Conservation (phyloP, 148 eudicot genomes). For the Chenopodium suecicum region DNA sequence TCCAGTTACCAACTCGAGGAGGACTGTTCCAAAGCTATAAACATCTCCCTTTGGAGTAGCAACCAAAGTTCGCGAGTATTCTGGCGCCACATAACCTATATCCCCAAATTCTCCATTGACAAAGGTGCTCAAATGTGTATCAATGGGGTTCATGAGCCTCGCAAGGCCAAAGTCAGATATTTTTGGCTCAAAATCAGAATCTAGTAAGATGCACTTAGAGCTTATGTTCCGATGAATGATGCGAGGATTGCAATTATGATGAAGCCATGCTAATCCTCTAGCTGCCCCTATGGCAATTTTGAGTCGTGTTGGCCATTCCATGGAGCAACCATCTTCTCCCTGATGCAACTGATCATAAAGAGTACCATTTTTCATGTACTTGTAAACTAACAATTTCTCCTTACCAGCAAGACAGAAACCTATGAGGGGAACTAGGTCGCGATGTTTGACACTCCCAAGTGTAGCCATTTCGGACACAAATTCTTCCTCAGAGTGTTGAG, state of each 20-base stretch:
- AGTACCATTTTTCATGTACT: constrained; percentile 58
- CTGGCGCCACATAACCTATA: constrained; percentile 69
- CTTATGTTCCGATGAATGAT: constrained; percentile 63
- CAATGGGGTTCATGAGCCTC: constrained; percentile 66
- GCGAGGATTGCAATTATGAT: constrained; percentile 64
- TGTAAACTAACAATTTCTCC: constrained; percentile 64
- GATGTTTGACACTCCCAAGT: constrained; percentile 57
- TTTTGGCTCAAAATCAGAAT: constrained; percentile 48
- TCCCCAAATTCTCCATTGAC: constrained; percentile 69
- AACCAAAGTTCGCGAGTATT: constrained; percentile 53
- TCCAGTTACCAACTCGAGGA: constrained; percentile 58
- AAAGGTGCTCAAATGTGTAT: constrained; percentile 66
- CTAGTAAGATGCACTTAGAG: constrained; percentile 59
- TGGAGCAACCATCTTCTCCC: constrained; percentile 27
- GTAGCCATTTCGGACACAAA: constrained; percentile 67
- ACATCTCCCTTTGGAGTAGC: constrained; percentile 72
- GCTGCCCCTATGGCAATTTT: constrained; percentile 60
- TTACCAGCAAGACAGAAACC: constrained; percentile 64
- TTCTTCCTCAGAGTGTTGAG: constrained; percentile 60
- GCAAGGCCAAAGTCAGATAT: constrained; percentile 73
- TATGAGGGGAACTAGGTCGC: constrained; percentile 59
- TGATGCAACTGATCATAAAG: constrained; percentile 51
- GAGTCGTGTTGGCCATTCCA: constrained; percentile 56
- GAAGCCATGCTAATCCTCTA: constrained; percentile 71
- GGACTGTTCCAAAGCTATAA: constrained; percentile 61